Conservation (phyloP, 768 basidiomycete species). For the Lyophyllum semitale region DNA sequence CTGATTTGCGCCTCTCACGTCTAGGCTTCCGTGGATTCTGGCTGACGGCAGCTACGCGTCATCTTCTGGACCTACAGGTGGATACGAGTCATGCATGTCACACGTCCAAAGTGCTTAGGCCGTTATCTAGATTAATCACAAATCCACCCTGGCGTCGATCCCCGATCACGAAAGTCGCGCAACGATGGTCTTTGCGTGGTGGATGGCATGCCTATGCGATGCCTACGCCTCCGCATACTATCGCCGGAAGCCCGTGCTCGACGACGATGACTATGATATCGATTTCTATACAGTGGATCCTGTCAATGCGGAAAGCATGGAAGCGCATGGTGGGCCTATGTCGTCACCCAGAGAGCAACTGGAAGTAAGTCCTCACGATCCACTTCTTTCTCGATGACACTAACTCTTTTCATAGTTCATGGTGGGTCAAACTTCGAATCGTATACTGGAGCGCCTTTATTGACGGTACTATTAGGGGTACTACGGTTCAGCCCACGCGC, state of each 20-base stretch:
- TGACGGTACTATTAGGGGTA: constrained; percentile 59
- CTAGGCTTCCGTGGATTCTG: constrained; percentile 86
- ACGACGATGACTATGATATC: constrained; percentile 89
- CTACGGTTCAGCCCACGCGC: constrained; percentile 78
- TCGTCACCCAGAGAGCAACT: constrained; percentile 78
- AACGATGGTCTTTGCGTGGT: constrained; percentile 91
- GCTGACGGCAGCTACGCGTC: constrained; percentile 76
- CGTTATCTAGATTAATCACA: constrained; percentile 72
- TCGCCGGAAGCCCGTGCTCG: constrained; percentile 81
- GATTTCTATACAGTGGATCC: constrained; percentile 83
- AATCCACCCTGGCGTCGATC: constrained; percentile 73
- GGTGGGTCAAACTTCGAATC: constrained; percentile 43
- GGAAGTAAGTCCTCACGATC: constrained; percentile 53
- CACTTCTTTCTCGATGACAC: no score
- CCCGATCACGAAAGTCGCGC: constrained; percentile 75
- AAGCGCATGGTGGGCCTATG: constrained; percentile 40
- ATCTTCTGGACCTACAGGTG: constrained; percentile 75
- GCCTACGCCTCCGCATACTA: constrained; percentile 85
- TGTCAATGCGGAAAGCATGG: constrained; percentile 47
- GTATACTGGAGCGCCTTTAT: constrained; percentile 10
- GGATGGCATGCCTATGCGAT: constrained; percentile 88
- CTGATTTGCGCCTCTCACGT: constrained; percentile 7
- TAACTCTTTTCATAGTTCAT: constrained; percentile 55
- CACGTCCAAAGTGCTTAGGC: constrained; percentile 8
- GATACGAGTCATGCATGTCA: constrained; percentile 5